Percentiles rank a stretch among this genome's conserved stretches.
These are phyloP conservation scores for Xylariales sp. DNA, from an alignment of 2,329 filamentous ascomycete species.

Conservation along the genomic window DNA sequence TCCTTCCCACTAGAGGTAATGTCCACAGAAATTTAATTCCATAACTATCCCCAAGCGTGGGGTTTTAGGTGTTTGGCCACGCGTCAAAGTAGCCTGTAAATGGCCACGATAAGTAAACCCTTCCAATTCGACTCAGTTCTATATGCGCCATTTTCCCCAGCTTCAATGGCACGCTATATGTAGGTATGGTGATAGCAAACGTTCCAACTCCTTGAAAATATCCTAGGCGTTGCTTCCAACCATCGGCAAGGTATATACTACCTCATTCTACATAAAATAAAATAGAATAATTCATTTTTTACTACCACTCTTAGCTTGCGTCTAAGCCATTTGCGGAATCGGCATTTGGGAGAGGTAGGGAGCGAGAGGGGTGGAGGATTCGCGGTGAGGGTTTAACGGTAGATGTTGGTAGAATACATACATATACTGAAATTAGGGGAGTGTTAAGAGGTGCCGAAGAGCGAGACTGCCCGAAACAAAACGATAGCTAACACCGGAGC, in stretches of 20 bases:
- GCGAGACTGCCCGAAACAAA: not conserved
- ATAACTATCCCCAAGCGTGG: not conserved
- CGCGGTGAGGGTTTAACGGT: not conserved
- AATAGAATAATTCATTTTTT: not conserved
- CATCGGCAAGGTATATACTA: not conserved
- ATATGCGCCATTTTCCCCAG: not conserved
- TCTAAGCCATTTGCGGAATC: conserved; percentile 5
- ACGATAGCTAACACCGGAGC: not conserved
- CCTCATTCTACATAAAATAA: conserved; percentile 15
- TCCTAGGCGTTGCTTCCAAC: not conserved
- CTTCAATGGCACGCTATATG: not conserved
- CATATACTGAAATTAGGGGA: not conserved
- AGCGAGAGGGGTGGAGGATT: not conserved
- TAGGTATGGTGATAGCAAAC: not conserved
- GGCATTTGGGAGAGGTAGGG: not conserved
- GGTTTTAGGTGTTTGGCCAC: not conserved
- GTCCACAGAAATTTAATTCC: not conserved
- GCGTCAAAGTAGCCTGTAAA: not conserved
- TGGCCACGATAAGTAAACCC: not conserved
- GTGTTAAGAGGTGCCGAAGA: not conserved
- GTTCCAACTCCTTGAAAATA: not conserved
- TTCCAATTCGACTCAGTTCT: not conserved
- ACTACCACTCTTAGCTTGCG: conserved; percentile 22
- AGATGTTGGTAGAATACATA: conserved; percentile 2
- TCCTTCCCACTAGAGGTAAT: not conserved